Evolutionary conservation across 306 rosid species (phyloP), one percentile per base, ranked within the genome.

Genomic region (Casuarina cunninghamiana): DNA sequence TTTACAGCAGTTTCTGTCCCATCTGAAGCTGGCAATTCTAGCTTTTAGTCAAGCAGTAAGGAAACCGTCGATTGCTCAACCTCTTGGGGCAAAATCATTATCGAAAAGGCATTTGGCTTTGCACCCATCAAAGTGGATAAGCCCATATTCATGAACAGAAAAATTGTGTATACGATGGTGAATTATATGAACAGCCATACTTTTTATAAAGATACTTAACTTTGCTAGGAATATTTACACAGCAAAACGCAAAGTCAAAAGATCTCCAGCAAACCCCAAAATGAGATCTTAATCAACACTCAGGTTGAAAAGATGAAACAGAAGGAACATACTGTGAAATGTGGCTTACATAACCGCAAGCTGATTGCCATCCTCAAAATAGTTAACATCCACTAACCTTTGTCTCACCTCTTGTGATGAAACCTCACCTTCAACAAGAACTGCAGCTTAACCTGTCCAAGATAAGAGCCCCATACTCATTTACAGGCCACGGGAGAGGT

Each of bases 381-480:
- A 72, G 77, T 26, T 42, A 65, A 73, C 79, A n/a, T 84, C 80
- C 39, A 61, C 37, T 61, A 39, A 26, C 61, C 77, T 75, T 62
- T 78, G 46, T 17, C 77, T 91, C 87, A 95, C 81, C 86, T 84
- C 89, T 91, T 92, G 88, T 91, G 92, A 79, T 88, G 90, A 85
- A 95, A 95, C 90, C 79, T 87, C 86, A 95, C 98, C 86, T 92
- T 95, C 90, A 95, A 82, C 79, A 92, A 87, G 91, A 77, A 92
- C 80, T 95, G 98, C 97, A 92, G 87, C 89, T 95, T 95, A 41
- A 91, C 96, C 98, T 92, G 93, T 75, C 65, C 78, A 78, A 73
- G 32, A 72, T 37, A 63, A 76, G 37, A 53, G 71, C 55, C 43
- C 17, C 71, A 72, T 11, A 8, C 69, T 80, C 75, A 82, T 61